Base-by-base conservation (phyloP, 179 eudicot species). In the Sideroxylon spinosum region DNA sequence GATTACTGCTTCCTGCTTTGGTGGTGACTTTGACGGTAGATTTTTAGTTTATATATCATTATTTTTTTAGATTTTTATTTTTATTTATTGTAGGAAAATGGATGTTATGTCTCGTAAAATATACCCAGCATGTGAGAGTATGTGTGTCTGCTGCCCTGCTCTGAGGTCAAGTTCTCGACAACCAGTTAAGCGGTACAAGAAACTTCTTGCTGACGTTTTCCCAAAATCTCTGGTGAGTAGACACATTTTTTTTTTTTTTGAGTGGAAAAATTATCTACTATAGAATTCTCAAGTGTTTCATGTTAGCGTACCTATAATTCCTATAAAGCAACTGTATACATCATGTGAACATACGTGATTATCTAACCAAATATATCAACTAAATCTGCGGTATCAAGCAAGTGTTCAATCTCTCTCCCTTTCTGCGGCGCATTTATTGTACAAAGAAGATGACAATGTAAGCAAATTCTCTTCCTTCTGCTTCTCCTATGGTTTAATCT, bases 141-240 rank as follows among this genome's bases (percentile, higher is more conserved):
- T 95, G 96, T 95, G 99, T 76, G 83, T 94, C 9, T 95, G 98
- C 84, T 95, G 98, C 83, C 99, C 98, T 81, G 96, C 98, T 78
- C 72, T 95, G 84, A 86, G 96, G 83, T 87, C 99, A 16, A 87
- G 98, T 68, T 95, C 99, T 44, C 83, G 97, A 69, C 97, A 90
- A 68, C 99, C 99, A 2, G 98, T 95, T 25, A 93, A 93, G 86
- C 93, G 99, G 20, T 95, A 93, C 88, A 95, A 95, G 82, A 95
- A 95, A 83, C 79, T 96, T 87, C 91, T 96, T 60, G 85, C 94
- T 83, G 98, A 92, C 25, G 89, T 96, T 55, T 96, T 96, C 81
- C 99, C 99, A 23, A 96, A 92, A 84, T 92, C 97, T 10, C 86
- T 86, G 81, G 98, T 93, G 73, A 92, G 92, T 87, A 37, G 28